Evolutionary conservation across 2,329 filamentous ascomycete genomes (phyloP).

Genomic region (Celoporthe dispersa): DNA sequence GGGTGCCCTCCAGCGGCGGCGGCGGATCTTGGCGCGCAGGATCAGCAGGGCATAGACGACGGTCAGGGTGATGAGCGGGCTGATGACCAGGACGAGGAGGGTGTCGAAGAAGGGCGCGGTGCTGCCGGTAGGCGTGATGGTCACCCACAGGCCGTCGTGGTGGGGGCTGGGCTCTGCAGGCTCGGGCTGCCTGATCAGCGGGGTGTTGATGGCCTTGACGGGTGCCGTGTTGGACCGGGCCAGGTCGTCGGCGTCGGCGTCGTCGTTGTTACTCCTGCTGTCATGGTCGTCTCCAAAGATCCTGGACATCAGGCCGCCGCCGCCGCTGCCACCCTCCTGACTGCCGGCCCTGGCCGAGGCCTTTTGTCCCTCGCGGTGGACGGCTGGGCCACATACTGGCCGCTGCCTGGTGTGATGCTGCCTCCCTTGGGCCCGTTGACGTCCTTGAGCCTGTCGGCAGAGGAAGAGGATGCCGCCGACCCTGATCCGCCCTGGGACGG

Average conservation of each 20-base stretch:
- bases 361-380: constrained; percentile 38
- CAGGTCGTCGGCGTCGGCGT: constrained; percentile 42
- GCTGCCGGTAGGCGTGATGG: constrained; percentile 86
- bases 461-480: not conserved
- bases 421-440: constrained; percentile 59
- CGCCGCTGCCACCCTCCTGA: constrained; percentile 31
- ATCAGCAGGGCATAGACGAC: constrained; percentile 90
- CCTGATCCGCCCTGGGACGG: constrained; percentile 22
- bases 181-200: constrained; percentile 20
- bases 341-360: constrained; percentile 31
- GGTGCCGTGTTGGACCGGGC: constrained; percentile 39
- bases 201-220: constrained; percentile 32
- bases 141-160: constrained; percentile 92
- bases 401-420: constrained; percentile 73
- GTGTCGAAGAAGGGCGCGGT: constrained; percentile 95
- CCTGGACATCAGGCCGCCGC: constrained; percentile 49
- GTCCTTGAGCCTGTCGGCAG: constrained; percentile 34
- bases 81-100: constrained; percentile 92
- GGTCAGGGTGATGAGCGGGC: constrained; percentile 87
- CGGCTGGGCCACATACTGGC: constrained; percentile 62
- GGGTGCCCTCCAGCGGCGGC: constrained; percentile 92
- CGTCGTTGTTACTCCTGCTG: constrained; percentile 33
- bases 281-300: constrained; percentile 53
- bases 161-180: constrained; percentile 40
- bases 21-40: constrained; percentile 83